phyloP scores from a whole-genome alignment of 345 rosid species.

The Punica granatum region DNA sequence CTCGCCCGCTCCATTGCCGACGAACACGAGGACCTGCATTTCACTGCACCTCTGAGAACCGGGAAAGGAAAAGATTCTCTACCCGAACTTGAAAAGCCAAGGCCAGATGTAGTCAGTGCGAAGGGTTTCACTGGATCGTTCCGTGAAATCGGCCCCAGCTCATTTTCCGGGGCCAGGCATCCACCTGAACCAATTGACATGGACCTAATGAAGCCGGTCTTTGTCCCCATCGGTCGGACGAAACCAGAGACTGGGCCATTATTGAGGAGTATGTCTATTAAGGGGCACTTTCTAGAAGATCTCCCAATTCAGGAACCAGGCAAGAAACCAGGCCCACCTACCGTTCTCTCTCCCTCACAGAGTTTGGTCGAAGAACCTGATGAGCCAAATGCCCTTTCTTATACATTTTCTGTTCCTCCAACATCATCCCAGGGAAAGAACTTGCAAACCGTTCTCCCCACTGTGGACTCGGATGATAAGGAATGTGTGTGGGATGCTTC shows the following conservation, averaged over 20 bases:
- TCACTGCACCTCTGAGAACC: constrained; percentile 34
- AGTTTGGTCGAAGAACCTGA: constrained; percentile 63
- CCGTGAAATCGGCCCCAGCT: constrained; percentile 62
- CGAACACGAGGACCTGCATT: constrained; percentile 22
- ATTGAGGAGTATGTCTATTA: constrained; percentile 56
- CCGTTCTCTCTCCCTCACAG: constrained; percentile 53
- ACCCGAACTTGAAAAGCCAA: constrained; percentile 34
- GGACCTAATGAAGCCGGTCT: constrained; percentile 63
- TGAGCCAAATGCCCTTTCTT: constrained; percentile 33
- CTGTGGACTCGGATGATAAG: constrained; percentile 62
- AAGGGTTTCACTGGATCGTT: constrained; percentile 42
- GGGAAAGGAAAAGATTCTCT: constrained; percentile 56
- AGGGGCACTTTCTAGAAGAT: constrained; percentile 74
- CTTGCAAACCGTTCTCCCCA: constrained; percentile 29
- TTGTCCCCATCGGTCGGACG: constrained; percentile 53
- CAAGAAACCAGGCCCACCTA: constrained; percentile 40
- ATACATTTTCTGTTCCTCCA: constrained; percentile 51
- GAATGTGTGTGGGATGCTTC: constrained; percentile 98
- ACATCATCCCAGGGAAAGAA: constrained; percentile 58
- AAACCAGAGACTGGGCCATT: constrained; percentile 60
- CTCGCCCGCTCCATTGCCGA: constrained; percentile 21
- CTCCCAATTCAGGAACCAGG: constrained; percentile 49
- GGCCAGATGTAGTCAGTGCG: constrained; percentile 31
- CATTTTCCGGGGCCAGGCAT: constrained; percentile 86
- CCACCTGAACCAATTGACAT: constrained; percentile 88